Conservation (phyloP, 441 rosid genomes). For the Hypseocharis bilobata region DNA sequence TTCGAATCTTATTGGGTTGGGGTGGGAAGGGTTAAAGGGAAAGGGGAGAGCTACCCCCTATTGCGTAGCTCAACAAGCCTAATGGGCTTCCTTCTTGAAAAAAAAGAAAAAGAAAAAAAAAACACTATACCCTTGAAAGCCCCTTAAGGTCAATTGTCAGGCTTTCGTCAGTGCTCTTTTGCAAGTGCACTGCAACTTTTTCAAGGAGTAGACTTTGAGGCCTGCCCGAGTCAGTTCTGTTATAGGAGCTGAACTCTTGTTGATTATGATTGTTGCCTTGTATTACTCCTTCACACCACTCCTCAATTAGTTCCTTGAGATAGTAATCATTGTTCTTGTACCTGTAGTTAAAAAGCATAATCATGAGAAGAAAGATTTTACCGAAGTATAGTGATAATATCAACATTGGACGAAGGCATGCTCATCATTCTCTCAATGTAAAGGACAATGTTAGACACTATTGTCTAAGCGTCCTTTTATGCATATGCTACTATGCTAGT, state of each 20-base stretch:
- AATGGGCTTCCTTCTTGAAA: too few species aligned
- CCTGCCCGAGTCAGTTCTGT: conserved; percentile 35
- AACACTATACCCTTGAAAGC: conserved; percentile 73
- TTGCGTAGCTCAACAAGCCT: too few species aligned
- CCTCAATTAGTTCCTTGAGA: conserved; percentile 79
- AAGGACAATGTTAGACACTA: neutral
- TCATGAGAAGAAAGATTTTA: neutral
- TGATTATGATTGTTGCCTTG: conserved; percentile 35
- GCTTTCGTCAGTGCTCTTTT: conserved; percentile 42
- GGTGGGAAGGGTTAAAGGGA: too few species aligned
- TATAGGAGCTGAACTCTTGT: conserved; percentile 27
- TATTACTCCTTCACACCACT: conserved; percentile 92
- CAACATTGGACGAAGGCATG: neutral
- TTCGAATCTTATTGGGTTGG: too few species aligned
- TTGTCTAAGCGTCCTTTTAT: neutral
- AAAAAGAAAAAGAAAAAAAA: too few species aligned
- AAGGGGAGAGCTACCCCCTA: too few species aligned
- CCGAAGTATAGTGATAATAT: neutral
- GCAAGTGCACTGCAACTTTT: conserved; percentile 66
- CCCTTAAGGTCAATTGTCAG: conserved; percentile 67
- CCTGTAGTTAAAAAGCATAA: conserved; percentile 34
- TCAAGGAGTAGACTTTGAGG: conserved; percentile 61
- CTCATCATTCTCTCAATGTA: neutral
- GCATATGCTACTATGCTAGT: neutral
- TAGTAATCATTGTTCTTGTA: conserved; percentile 64